Conservation (phyloP, 176 grass and related monocot species). For the Eremochloa ophiuroides region DNA sequence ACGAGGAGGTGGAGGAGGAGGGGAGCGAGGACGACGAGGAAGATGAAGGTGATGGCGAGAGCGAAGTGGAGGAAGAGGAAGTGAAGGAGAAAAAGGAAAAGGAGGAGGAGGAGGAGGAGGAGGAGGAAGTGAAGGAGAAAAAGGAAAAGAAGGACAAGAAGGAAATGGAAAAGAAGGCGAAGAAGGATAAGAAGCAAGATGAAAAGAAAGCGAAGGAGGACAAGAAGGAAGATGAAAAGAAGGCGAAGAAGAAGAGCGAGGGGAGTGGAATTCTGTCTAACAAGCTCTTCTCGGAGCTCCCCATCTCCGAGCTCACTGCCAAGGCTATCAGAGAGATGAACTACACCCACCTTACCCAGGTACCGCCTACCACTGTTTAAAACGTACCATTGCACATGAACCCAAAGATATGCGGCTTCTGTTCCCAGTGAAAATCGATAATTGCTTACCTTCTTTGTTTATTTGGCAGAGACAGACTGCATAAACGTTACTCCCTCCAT, state of each 20-base stretch:
- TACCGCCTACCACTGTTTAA: background rate
- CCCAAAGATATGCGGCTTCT: background rate
- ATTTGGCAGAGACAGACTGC: background rate
- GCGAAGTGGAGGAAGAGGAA: background rate
- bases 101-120: background rate
- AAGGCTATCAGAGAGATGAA: slow-evolving; percentile 71
- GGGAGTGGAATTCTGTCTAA: slow-evolving; percentile 39
- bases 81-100: background rate
- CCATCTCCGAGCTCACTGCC: slow-evolving; percentile 56
- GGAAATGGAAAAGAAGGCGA: background rate
- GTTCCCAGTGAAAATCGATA: background rate
- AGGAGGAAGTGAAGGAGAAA: background rate
- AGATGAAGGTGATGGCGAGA: background rate
- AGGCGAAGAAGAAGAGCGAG: slow-evolving; percentile 12
- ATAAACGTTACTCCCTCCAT: background rate
- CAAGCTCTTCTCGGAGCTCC: slow-evolving; percentile 60
- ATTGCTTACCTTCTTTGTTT: background rate
- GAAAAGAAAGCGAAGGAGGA: background rate
- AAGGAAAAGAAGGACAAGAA: background rate
- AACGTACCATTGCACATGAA: background rate
- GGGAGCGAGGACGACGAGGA: background rate
- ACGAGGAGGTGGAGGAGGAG: background rate
- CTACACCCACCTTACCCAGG: slow-evolving; percentile 69
- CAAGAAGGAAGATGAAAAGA: background rate
- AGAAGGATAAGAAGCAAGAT: background rate